Conservation (phyloP, 371 early-diverging fungal genomes). For the Rhizopus stolonifer region DNA sequence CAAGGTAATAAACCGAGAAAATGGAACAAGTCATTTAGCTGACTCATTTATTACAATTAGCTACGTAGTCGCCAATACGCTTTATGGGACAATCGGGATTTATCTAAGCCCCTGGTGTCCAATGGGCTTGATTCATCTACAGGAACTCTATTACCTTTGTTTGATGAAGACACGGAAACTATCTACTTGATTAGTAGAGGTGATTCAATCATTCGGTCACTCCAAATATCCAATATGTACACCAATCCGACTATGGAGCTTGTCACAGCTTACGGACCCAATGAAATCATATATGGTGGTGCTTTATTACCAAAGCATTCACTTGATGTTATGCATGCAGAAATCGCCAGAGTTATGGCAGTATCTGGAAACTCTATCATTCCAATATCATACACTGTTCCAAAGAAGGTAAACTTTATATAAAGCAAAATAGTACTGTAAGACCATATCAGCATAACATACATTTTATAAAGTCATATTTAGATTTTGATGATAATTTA, state of each 20-base stretch:
- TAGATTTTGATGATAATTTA: constrained; percentile 78
- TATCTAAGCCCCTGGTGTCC: constrained; percentile 52
- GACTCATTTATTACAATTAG: constrained; percentile 3
- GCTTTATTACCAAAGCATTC: constrained; percentile 69
- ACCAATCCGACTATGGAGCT: constrained; percentile 46
- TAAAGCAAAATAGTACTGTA: background rate
- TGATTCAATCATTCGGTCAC: constrained; percentile 66
- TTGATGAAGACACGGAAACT: constrained; percentile 76
- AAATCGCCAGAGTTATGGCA: constrained; percentile 66
- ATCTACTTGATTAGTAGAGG: constrained; percentile 70
- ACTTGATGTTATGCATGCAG: constrained; percentile 76
- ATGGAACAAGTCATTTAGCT: background rate
- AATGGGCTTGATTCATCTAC: constrained; percentile 61
- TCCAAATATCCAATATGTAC: constrained; percentile 51
- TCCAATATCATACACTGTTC: constrained; percentile 67
- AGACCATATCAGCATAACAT: constrained; percentile 1
- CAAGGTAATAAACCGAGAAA: constrained; percentile 31
- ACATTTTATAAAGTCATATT: constrained; percentile 47
- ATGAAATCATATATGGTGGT: constrained; percentile 52
- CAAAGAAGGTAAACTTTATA: constrained; percentile 55
- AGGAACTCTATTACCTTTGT: constrained; percentile 66
- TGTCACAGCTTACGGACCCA: constrained; percentile 48
- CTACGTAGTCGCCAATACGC: constrained; percentile 67
- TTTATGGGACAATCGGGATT: constrained; percentile 71
- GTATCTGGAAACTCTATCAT: constrained; percentile 57